Evolutionary conservation across 2,329 filamentous ascomycete genomes (phyloP), one percentile per base, ranked within the genome.

Genomic region (Blastomyces parvus): DNA sequence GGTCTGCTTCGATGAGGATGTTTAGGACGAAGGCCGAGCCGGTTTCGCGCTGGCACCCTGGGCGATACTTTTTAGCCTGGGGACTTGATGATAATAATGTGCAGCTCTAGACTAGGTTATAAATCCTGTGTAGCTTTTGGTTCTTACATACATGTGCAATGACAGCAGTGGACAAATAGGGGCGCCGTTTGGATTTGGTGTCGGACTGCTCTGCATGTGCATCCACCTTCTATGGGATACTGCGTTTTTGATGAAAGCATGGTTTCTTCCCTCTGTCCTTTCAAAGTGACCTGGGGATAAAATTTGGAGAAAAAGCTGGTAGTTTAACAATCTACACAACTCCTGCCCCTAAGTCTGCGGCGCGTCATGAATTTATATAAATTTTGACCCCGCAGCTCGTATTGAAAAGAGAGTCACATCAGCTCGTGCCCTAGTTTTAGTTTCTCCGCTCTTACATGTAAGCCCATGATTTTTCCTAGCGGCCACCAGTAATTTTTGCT

Each of bases 101-200:
- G 38, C 22, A 44, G 33, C 19, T 19, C n/a, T 27, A 3, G 33
- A 17, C 19, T 30, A 6, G 27, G 17, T 40, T 27, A 11, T 22
- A n/a, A 7, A 48, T 38, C 8, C 13, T 30, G 27, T n/a, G 3
- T 27, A 14, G 9, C 22, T 44, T 40, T 44, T 25, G 5, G 38
- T n/a, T 27, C 2, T n/a, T 30, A 59, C 62, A 3, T 62, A 66
- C 65, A 64, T 19, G 76, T 77, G 71, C 80, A 82, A 70, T 80
- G 77, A 70, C 80, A 82, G 74, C 76, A 78, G 68, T 82, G 76
- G 42, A 78, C 74, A 60, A 77, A 65, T 52, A 81, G 69, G n/a
- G 72, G 70, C 1, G 67, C 19, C 19, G 64, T 66, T 33, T 64
- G 56, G 62, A 74, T 59, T 19, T 63, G 65, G 66, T 74, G 74